Base-by-base conservation (phyloP, 257 asterid genomes). In the Solanum peruvianum region DNA sequence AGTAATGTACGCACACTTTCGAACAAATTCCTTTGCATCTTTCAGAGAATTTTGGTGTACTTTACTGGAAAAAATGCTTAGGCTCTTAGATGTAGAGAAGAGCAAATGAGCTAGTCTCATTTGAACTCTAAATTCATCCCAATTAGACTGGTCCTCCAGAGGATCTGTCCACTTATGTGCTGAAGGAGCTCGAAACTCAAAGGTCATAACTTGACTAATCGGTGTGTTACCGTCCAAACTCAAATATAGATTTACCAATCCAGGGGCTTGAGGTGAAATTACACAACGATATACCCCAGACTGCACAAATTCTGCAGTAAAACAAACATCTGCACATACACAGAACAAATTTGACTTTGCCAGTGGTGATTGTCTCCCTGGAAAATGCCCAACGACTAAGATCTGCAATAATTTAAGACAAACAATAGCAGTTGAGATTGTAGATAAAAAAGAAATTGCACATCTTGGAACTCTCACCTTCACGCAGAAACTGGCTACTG, bases 51-150 rank as follows among this genome's bases (percentile, higher is more conserved):
- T 75, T 88, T 85, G 98, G 78, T 93, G 87, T 88, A 91, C 81
- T 87, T 91, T 93, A 88, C 92, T 87, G 67, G 95, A 91, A 86
- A 92, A 90, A 52, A 92, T 86, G 85, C 91, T 89, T 81, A 93
- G 87, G 90, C 90, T 92, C 90, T 90, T 93, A 86, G 97, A 92
- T 58, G 98, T 92, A 39, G 99, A 89, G 91, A 96, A 97, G 82
- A 97, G 93, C 87, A 97, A 93, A 89, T 62, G 96, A 77, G 97
- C 93, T 85, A 97, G 96, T 88, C 99, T 93, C 93, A 92, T 90
- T 93, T 97, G 96, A 62, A 93, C 94, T 84, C 87, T 93, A 84
- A 94, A 93, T 42, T 92, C 96, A 87, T 93, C 92, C 98, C 95
- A 97, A 86, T 88, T 90, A 72, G 89, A 80, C 86, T 91, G 89